Evolutionary conservation across 306 rosid species (phyloP), one percentile per base, ranked within the genome.

Genomic region (Cicer pinnatifidum): DNA sequence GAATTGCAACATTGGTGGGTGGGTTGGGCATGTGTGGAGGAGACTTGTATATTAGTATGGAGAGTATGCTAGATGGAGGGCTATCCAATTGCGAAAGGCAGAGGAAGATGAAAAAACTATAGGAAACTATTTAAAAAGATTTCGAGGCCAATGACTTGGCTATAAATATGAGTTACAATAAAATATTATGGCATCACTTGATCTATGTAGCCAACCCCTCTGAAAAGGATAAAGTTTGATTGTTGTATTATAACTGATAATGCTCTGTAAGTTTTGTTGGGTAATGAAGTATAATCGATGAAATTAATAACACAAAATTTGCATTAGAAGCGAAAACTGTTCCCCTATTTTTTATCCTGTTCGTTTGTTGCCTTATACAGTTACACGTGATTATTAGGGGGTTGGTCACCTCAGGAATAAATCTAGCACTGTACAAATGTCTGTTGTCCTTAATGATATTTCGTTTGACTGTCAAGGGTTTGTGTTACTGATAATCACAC

Each of bases 401-500:
- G 56, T 15, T 67, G 64, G 28, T 11, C 47, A 40, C 43, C 13
- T 20, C 1, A 1, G 70, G 73, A 71, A 62, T 20, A 50, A 41
- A 59, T 53, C 64, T 33, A 15, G 50, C 3, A 8, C 4, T 67
- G 9, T 11, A 33, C 68, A 67, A 44, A 33, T 67, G 51, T 5
- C 33, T 11, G 53, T 51, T 45, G 28, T 51, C 16, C 68, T 10
- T 70, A 39, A 50, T 11, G 19, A 23, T 45, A 40, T 69, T 69
- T 46, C 10, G 39, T 38, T 77, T 61, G 41, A 9, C 71, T 38
- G 67, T 61, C 38, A n/a, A 19, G 56, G 39, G 63, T n/a, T 70
- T 19, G 13, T 45, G 61, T 54, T 54, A 64, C 44, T 0, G 15
- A 53, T 63, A 47, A 57, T 71, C 16, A 53, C 40, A 39, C 12